These are phyloP conservation scores for Yamadazyma taylorii DNA, from an alignment of 1,139 yeast species.

Conservation along the genomic window DNA sequence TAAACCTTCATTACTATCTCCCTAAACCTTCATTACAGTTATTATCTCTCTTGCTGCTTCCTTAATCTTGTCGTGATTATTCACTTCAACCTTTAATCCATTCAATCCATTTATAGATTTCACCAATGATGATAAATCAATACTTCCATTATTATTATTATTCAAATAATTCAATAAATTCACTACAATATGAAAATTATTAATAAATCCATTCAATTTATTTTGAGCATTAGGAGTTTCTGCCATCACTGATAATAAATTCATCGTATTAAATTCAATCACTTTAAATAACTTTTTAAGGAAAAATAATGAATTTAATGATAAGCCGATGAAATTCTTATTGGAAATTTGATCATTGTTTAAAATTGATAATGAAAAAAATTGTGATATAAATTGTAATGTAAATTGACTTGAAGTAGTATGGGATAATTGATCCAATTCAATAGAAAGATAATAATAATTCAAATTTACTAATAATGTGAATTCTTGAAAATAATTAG, in stretches of 20 bases:
- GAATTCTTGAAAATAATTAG: slow-evolving; percentile 28
- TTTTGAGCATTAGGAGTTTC: neutral
- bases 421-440: slow-evolving; percentile 41
- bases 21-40: neutral
- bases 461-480: slow-evolving; percentile 27
- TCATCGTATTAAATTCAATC: slow-evolving; percentile 28
- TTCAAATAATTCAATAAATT: slow-evolving; percentile 22
- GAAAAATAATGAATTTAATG: slow-evolving; percentile 30
- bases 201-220: slow-evolving; percentile 24
- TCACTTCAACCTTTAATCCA: slow-evolving; percentile 6
- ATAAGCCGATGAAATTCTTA: slow-evolving; percentile 13
- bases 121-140: neutral
- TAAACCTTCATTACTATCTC: too few species aligned
- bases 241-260: slow-evolving; percentile 11
- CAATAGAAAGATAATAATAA: slow-evolving; percentile 41
- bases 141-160: slow-evolving; percentile 1
- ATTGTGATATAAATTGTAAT: slow-evolving; percentile 42
- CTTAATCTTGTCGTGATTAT: neutral
- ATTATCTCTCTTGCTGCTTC: neutral
- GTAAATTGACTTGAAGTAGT: slow-evolving; percentile 43
- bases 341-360: slow-evolving; percentile 16
- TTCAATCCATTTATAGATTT: slow-evolving; percentile 1
- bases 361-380: slow-evolving; percentile 37
- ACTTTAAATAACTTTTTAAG: slow-evolving; percentile 37
- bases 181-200: slow-evolving; percentile 31